A percentile compares a stretch with the other conserved stretches of the same genome.
phyloP scores from a whole-genome alignment of 139 green algal genomes.

The Chlamydomonas incerta region DNA sequence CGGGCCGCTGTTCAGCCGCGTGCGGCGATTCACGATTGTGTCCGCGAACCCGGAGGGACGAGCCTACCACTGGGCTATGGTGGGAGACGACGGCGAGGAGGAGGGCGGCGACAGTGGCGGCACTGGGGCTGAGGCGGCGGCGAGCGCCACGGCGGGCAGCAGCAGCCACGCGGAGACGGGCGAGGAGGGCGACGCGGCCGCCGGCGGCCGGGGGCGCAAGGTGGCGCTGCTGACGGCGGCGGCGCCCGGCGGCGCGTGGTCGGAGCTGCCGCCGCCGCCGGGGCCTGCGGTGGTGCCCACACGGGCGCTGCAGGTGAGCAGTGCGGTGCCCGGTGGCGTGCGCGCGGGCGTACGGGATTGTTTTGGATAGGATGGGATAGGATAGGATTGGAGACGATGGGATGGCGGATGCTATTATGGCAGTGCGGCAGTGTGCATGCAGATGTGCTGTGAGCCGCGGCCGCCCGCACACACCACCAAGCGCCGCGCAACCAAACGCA shows the following conservation, averaged over 20 bases:
- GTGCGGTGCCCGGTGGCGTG: no score
- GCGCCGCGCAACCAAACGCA: no score
- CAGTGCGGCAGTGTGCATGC: no score
- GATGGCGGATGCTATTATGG: no score
- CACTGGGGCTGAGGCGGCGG: background rate
- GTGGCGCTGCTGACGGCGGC: constrained; percentile 8
- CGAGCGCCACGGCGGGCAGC: background rate
- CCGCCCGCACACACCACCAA: no score
- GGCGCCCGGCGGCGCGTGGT: constrained; percentile 11
- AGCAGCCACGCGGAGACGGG: background rate
- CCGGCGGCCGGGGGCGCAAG: background rate
- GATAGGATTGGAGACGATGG: no score
- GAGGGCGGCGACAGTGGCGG: background rate
- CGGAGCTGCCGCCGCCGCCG: constrained; percentile 12
- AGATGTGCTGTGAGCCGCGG: no score
- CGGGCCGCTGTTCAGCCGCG: constrained; percentile 29
- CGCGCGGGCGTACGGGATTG: no score
- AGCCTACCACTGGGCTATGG: constrained; percentile 35
- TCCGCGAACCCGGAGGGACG: constrained; percentile 28
- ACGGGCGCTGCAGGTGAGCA: constrained; percentile 22
- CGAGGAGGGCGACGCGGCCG: background rate
- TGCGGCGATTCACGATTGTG: constrained; percentile 23
- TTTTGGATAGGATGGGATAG: no score
- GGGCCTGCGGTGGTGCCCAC: constrained; percentile 29
- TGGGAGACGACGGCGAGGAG: background rate